Conservation (phyloP, 2,329 filamentous ascomycete genomes). For the Septoria petroselini region DNA sequence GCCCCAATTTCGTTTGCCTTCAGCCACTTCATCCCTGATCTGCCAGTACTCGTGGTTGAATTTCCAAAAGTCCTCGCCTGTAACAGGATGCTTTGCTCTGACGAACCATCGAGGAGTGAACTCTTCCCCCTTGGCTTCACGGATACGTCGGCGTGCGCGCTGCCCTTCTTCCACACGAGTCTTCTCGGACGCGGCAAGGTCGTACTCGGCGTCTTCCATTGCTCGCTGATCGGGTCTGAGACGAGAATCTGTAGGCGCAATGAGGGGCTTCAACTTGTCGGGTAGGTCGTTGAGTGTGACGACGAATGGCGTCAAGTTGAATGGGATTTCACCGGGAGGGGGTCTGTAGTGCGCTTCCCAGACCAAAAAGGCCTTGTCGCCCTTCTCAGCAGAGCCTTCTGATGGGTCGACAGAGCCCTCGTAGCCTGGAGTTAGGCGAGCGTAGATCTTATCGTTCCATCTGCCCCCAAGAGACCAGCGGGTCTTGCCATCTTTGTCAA, state of each 20-base stretch:
- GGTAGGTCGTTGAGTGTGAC: constrained; percentile 90
- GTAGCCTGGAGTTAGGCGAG: constrained; percentile 84
- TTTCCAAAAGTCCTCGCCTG: constrained; percentile 86
- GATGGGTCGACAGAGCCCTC: constrained; percentile 65
- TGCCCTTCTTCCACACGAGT: constrained; percentile 91
- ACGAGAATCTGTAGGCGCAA: constrained; percentile 92
- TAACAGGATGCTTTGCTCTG: constrained; percentile 68
- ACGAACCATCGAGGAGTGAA: constrained; percentile 84
- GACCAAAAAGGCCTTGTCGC: constrained; percentile 76
- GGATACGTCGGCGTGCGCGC: constrained; percentile 66
- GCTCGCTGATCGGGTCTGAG: constrained; percentile 89
- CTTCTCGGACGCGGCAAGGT: constrained; percentile 89
- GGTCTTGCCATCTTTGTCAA: constrained; percentile 74
- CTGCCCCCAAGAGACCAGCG: constrained; percentile 87
- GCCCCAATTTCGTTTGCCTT: constrained; percentile 63
- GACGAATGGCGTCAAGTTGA: constrained; percentile 95
- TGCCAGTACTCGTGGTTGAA: constrained; percentile 90
- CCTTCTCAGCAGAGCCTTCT: constrained; percentile 35
- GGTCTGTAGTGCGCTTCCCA: constrained; percentile 87
- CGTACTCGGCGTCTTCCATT: constrained; percentile 98
- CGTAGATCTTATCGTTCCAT: constrained; percentile 98
- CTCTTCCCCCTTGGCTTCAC: constrained; percentile 76
- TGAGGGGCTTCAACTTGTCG: constrained; percentile 69
- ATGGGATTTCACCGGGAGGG: constrained; percentile 68
- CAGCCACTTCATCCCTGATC: constrained; percentile 63